Conservation (phyloP, 139 green algal species). For the Chlamydomonas incerta region DNA sequence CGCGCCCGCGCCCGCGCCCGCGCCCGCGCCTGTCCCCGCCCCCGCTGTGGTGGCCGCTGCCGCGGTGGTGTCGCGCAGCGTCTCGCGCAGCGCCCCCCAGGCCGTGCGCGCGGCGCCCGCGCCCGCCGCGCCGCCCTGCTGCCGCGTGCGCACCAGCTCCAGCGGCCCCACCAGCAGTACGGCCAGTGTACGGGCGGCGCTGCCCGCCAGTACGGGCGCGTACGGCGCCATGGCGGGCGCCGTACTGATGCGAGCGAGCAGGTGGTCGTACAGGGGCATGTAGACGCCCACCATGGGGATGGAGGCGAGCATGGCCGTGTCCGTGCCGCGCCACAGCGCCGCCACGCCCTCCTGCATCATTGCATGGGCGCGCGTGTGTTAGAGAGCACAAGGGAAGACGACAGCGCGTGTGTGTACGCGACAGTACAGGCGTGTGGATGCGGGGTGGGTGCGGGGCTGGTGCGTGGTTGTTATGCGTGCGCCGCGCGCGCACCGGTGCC, state of each 20-base stretch:
- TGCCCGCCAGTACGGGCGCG: slow-evolving; percentile 79
- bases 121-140: slow-evolving; percentile 68
- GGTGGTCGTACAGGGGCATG: slow-evolving; percentile 93
- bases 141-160: slow-evolving; percentile 84
- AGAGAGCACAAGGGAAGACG: too few species aligned
- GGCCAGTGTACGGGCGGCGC: slow-evolving; percentile 70
- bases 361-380: too few species aligned
- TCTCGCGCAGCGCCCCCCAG: slow-evolving; percentile 17
- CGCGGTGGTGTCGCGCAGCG: background rate
- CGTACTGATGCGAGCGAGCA: slow-evolving; percentile 53
- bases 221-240: slow-evolving; percentile 25
- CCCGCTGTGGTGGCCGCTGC: background rate
- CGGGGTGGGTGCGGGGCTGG: too few species aligned
- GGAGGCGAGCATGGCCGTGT: slow-evolving; percentile 78
- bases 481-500: too few species aligned
- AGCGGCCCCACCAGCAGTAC: slow-evolving; percentile 85
- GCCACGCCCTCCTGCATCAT: slow-evolving; percentile 79
- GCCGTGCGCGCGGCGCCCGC: slow-evolving; percentile 26
- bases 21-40: background rate
- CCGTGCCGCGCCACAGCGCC: slow-evolving; percentile 83
- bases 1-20: background rate
- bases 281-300: slow-evolving; percentile 95
- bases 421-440: background rate
- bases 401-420: too few species aligned
- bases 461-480: too few species aligned